Evolutionary conservation across 257 asterid genomes (phyloP), one percentile per base, ranked within the genome.

Genomic region (Solanum chaucha): DNA sequence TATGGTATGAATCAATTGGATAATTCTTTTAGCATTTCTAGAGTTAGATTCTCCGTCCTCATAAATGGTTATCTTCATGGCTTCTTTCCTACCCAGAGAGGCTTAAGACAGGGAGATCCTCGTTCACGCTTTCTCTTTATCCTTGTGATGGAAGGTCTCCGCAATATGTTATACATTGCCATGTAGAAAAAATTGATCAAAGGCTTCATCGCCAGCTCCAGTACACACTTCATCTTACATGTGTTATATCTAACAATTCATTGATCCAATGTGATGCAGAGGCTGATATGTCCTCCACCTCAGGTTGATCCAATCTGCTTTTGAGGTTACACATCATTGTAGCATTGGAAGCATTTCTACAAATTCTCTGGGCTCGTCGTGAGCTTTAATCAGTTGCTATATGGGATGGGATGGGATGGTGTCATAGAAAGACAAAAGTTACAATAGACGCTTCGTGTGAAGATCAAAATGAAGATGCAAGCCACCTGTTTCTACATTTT

Each of bases 191-290:
- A 12, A 0, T 67, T 30, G 74, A 67, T 5, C 74, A 26, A 67
- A 67, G 20, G 22, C 20, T 67, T 0, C 0, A 67, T 6, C 1
- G 35, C 0, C 10, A 6, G 5, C 74, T 67, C 35, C 36, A 13
- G 10, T 28, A 26, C 11, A 26, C 74, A 67, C 74, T 26, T 26
- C 36, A 67, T 46, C 55, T 46, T 46, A 46, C 55, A 0, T 46
- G 0, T 0, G 55, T 67, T 67, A 12, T 1, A 67, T 26, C 0
- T 67, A 0, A 28, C 36, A 1, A 67, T 26, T 67, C 36, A 15
- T 67, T 14, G 77, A 68, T 68, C 74, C 5, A 26, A 0, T 26
- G 20, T 26, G 73, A 67, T 26, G 12, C 0, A 67, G 36, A 67
- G 40, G 11, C 1, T 28, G 74, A 13, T 68, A 35, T 0, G 0